A percentile compares a stretch with the other conserved stretches of the same genome.
Evolutionary conservation across 345 rosid species (phyloP).

Genomic region (Passiflora organensis): DNA sequence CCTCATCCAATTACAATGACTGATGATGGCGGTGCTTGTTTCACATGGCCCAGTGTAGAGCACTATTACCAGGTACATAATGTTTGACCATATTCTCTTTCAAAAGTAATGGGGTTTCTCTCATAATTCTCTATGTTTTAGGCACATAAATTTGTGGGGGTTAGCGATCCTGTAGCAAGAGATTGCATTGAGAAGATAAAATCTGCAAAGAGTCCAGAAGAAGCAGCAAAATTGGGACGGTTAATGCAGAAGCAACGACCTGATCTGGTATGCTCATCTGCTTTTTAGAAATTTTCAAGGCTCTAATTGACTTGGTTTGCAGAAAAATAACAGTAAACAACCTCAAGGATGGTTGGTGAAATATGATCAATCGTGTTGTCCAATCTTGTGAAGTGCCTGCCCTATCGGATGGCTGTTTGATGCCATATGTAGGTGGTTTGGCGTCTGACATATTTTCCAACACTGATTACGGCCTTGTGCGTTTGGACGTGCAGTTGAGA

Average conservation of each 20-base stretch:
- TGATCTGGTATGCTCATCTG: conserved; percentile 46
- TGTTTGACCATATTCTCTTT: too few relatives aligned
- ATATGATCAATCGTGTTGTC: too few relatives aligned
- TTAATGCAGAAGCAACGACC: conserved; percentile 54
- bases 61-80: conserved; percentile 79
- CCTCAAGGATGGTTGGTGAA: too few relatives aligned
- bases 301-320: too few relatives aligned
- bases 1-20: conserved; percentile 82
- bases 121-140: conserved; percentile 18
- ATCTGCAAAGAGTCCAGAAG: conserved; percentile 76
- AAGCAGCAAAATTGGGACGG: conserved; percentile 84
- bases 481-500: conserved; percentile 54
- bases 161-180: conserved; percentile 44
- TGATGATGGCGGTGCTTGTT: conserved; percentile 39
- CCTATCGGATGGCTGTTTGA: too few relatives aligned
- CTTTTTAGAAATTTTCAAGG: neutral
- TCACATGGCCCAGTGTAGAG: conserved; percentile 73
- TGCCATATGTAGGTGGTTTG: too few relatives aligned
- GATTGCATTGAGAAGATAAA: conserved; percentile 59
- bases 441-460: too few relatives aligned
- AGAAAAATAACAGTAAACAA: too few relatives aligned
- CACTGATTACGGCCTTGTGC: neutral
- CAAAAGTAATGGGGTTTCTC: conserved; percentile 3
- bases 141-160: conserved; percentile 66
- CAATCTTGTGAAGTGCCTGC: too few relatives aligned